Evolutionary conservation across 2,329 filamentous ascomycete species (phyloP), one percentile per base, ranked within the genome.

Genomic region (Chalaropsis thielavioides): DNA sequence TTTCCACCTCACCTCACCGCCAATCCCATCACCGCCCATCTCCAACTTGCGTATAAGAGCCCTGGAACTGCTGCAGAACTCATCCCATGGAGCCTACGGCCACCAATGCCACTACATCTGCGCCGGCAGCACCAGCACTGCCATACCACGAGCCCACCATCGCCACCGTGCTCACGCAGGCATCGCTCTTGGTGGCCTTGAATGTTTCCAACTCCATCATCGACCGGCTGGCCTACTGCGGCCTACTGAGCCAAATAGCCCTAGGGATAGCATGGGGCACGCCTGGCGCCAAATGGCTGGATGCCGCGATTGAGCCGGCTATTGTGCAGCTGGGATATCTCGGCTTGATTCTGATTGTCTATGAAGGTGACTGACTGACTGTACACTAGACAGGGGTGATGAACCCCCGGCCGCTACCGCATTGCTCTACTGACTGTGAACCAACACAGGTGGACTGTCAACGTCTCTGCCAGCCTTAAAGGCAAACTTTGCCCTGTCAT

Each of bases 271-370:
- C 83, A 8, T 92, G 82, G 81, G 88, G 88, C 8, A 80, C 79
- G 0, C 87, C 88, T 0, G 86, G 85, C 0, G 81, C 77, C 2
- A 78, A 81, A 71, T 84, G 81, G 80, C 78, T 92, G 0, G 75
- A 77, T 0, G 22, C 65, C 0, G 75, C 79, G 3, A 73, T 77
- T 1, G 79, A 91, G 72, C 70, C 79, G 19, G 76, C 78, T 0
- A 76, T 88, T 35, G 79, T 86, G 24, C 80, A 87, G 67, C 72
- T 91, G 1, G 88, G 88, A 0, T 92, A 91, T 70, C 73, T 91
- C 0, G 88, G 88, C 0, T 72, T 91, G n/a, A 79, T 91, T 6
- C 74, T 89, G 31, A 74, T 91, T 0, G 86, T 91, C 0, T 90
- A 83, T 71, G 85, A 90, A 76, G 86, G 84, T 80, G 5, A 35